Conservation (phyloP, 225 moss, liverwort and hornwort species). For the Antitrichia curtipendula region DNA sequence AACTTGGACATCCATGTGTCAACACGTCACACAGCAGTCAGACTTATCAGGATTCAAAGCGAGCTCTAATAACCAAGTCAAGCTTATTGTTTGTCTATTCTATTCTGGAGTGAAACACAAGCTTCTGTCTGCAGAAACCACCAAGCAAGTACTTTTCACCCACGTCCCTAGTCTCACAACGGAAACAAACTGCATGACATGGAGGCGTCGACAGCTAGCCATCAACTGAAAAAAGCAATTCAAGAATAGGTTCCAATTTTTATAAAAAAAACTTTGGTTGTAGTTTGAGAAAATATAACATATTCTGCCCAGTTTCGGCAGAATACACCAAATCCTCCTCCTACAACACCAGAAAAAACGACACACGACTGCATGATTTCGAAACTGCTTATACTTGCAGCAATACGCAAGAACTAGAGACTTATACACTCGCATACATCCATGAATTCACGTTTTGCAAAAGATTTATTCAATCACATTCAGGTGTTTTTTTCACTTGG, state of each 20-base stretch:
- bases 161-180: not conserved
- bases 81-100: not conserved
- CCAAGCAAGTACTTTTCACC: not conserved
- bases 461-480: too few species aligned
- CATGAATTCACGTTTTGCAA: too few species aligned
- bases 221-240: too few species aligned
- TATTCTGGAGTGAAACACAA: not conserved
- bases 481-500: too few species aligned
- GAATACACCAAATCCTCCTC: not conserved
- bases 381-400: too few species aligned
- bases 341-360: not conserved
- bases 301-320: not conserved
- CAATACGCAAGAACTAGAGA: too few species aligned
- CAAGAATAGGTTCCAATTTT: not conserved
- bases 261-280: too few species aligned
- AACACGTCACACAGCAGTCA: not conserved
- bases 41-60: not conserved
- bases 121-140: too few species aligned
- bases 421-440: fast-evolving
- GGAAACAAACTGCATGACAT: not conserved
- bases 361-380: too few species aligned
- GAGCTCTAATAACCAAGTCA: not conserved
- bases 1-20: not conserved
- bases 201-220: not conserved
- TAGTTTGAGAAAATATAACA: too few species aligned